phyloP scores from a whole-genome alignment of 192 early-diverging fungal genomes.

The Chytriomyces sp. region DNA sequence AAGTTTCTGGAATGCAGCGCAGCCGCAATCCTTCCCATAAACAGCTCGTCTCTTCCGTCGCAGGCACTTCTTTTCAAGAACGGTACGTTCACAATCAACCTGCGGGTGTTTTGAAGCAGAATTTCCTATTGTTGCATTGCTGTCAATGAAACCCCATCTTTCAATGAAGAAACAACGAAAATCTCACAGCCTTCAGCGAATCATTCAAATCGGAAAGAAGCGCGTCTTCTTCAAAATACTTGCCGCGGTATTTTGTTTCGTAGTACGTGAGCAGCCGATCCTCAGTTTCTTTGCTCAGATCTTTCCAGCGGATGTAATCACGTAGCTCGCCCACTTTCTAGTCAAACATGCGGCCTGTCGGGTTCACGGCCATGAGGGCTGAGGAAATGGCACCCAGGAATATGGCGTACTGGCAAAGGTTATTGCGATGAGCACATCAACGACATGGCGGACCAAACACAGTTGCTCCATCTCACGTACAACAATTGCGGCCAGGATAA shows the following conservation, averaged over 20 bases:
- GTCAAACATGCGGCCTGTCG: slow-evolving; percentile 31
- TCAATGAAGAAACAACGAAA: no score
- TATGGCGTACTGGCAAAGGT: no score
- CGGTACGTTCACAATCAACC: slow-evolving; percentile 5
- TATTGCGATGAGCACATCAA: no score
- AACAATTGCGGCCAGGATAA: slow-evolving; percentile 14
- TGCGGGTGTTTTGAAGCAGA: slow-evolving; percentile 44
- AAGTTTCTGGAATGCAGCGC: slow-evolving; percentile 35
- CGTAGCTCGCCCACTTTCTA: slow-evolving; percentile 43
- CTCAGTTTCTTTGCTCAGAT: slow-evolving; percentile 20
- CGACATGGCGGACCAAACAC: no score
- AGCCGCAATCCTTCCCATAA: slow-evolving; percentile 44
- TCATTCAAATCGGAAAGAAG: slow-evolving; percentile 38
- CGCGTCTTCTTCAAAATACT: slow-evolving; percentile 51
- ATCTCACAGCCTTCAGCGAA: no score
- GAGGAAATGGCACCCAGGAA: slow-evolving; percentile 37
- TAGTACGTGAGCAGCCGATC: slow-evolving; percentile 42
- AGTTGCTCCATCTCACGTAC: neutral
- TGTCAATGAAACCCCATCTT: no score
- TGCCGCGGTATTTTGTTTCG: slow-evolving; percentile 51
- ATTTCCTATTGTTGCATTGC: slow-evolving; percentile 41
- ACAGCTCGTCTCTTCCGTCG: slow-evolving; percentile 50
- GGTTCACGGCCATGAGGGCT: slow-evolving; percentile 32
- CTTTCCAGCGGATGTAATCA: slow-evolving; percentile 53
- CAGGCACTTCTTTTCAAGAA: slow-evolving; percentile 39